phyloP scores from a whole-genome alignment of 495 filamentous ascomycete species.

The Xylaria telfairii region DNA sequence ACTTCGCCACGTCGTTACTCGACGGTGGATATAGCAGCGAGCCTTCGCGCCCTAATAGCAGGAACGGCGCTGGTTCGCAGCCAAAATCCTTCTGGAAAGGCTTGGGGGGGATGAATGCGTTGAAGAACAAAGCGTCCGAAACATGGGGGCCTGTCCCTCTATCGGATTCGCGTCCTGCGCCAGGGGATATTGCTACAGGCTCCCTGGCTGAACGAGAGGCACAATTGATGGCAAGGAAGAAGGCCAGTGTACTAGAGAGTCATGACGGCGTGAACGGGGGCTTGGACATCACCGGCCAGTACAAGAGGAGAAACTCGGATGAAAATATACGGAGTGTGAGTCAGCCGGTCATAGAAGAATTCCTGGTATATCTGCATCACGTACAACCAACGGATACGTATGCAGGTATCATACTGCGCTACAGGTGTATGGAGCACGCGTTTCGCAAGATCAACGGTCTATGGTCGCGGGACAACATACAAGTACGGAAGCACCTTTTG shows the following conservation, averaged over 20 bases:
- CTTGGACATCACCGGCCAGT: slow-evolving; percentile 53
- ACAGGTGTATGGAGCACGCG: slow-evolving; percentile 78
- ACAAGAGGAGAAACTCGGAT: slow-evolving; percentile 61
- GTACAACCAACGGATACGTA: slow-evolving; percentile 84
- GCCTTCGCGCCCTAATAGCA: slow-evolving; percentile 40
- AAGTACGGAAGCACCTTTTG: slow-evolving; percentile 78
- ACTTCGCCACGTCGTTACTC: slow-evolving; percentile 51
- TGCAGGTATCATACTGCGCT: slow-evolving; percentile 87
- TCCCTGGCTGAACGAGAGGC: slow-evolving; percentile 56
- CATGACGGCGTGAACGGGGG: slow-evolving; percentile 56
- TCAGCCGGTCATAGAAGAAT: slow-evolving; percentile 63
- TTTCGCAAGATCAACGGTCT: slow-evolving; percentile 89
- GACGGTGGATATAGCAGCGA: slow-evolving; percentile 43
- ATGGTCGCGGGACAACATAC: slow-evolving; percentile 91
- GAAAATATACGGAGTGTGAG: slow-evolving; percentile 45
- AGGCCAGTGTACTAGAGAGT: slow-evolving; percentile 57
- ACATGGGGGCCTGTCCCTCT: slow-evolving; percentile 52
- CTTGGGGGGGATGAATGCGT: slow-evolving; percentile 31
- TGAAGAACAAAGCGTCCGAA: slow-evolving; percentile 28
- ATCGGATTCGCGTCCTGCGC: slow-evolving; percentile 40
- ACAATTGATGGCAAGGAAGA: slow-evolving; percentile 53
- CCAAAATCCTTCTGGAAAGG: slow-evolving; percentile 41
- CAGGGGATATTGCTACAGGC: slow-evolving; percentile 55
- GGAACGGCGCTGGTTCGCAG: slow-evolving; percentile 35
- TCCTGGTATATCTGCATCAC: slow-evolving; percentile 87